Evolutionary conservation across 106 monocot species (phyloP), one percentile per base, ranked within the genome.

Genomic region (Dendrobium huoshanense): DNA sequence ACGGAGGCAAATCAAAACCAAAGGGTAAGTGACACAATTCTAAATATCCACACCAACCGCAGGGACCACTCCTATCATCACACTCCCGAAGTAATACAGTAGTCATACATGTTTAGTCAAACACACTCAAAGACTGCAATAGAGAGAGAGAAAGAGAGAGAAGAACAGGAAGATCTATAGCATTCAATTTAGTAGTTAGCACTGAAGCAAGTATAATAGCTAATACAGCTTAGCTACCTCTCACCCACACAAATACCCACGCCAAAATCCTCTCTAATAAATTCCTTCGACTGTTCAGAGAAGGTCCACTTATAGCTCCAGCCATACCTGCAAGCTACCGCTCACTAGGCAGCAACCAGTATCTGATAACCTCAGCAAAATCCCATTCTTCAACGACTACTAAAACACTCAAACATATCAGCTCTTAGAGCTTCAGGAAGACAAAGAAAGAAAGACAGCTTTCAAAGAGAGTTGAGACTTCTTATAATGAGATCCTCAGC

Each of bases 201-300:
- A 67, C 75, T 75, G 82, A 72, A 80, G 79, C 61, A 77, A 80
- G 74, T 80, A 83, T 83, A 81, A 78, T 78, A 78, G 83, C 37
- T 37, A 37, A 37, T 37, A 37, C 37, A 37, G 37, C 37, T 67
- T 24, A 65, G 61, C 83, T 51, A 81, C 80, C 77, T 75, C 33
- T 77, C 80, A 27, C 61, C 72, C 40, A 65, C 54, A 11, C 9
- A 75, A 45, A 78, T 25, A 76, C 55, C 37, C 37, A 16, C 7
- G 5, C 48, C n/a, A 3, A 1, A 31, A 81, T 2, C 5, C 9
- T 9, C 59, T 37, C 31, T 43, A 42, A 75, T 43, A n/a, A 37
- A 37, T 37, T 16, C 55, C 4, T 18, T 1, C 20, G 1, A 64
- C 15, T 67, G 27, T 29, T 22, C 25, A 8, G 44, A 55, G 75